These are phyloP conservation scores for Eimeria mitis DNA, from an alignment of 169 alveolate species.

Conservation along the genomic window DNA sequence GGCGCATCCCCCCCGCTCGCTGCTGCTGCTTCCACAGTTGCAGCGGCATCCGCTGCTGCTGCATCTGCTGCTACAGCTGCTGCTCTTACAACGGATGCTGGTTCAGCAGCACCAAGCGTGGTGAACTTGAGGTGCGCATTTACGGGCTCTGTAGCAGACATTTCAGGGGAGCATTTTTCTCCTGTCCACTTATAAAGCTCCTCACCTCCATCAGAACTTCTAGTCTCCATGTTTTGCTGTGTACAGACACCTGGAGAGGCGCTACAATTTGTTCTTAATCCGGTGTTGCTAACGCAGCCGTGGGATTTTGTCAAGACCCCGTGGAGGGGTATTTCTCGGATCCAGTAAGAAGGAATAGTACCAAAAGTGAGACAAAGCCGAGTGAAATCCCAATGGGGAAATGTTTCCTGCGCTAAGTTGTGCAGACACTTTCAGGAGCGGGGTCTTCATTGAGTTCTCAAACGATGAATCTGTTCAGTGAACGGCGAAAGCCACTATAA, in stretches of 20 bases:
- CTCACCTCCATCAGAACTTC: background rate
- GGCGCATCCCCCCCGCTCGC: background rate
- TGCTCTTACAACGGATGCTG: background rate
- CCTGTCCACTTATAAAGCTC: background rate
- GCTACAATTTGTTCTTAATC: background rate
- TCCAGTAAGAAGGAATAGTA: background rate
- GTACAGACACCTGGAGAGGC: background rate
- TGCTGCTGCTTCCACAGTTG: conserved; percentile 3
- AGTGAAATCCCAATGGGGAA: background rate
- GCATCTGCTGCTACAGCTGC: background rate
- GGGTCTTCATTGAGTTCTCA: background rate
- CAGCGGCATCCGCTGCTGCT: background rate
- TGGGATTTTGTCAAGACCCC: background rate
- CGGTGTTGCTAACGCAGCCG: background rate
- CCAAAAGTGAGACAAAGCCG: background rate
- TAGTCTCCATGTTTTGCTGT: conserved; percentile 3
- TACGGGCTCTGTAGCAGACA: background rate
- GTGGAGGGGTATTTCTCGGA: background rate
- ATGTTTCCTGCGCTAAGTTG: background rate
- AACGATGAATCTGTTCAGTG: background rate
- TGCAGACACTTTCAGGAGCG: conserved; percentile 9
- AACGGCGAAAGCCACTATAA: background rate
- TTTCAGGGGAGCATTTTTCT: background rate
- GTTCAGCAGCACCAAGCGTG: background rate
- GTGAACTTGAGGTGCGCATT: background rate